Base-by-base conservation (phyloP, 2,329 filamentous ascomycete species). In the Claviceps africana region DNA sequence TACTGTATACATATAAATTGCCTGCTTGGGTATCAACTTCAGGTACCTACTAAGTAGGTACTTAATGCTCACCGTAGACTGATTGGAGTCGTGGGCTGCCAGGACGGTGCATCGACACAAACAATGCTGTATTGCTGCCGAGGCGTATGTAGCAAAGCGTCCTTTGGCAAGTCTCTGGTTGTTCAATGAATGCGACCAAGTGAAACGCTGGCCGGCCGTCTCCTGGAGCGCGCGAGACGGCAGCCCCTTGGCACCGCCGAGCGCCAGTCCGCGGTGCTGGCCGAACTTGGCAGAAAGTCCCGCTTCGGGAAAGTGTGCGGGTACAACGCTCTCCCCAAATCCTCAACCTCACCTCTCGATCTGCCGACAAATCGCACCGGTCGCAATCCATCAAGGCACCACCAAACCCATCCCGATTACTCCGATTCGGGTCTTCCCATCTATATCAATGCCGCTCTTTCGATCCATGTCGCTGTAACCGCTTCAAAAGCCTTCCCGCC, bases 291-390 rank as follows among this genome's bases (percentile, higher is more conserved):
- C 51, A 55, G 51, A 43, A 65, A 65, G 63, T 64, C 66, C 67
- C 67, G 65, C 65, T 69, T 68, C 59, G 63, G 67, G 64, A 66
- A 64, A 51, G 44, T 22, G 51, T 51, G 46, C 65, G 64, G 64
- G 62, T 64, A 61, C 64, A 61, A 61, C 63, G 61, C 61, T 62
- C 63, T 57, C 61, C 64, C 69, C 66, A 67, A 72, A 71, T 66
- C 67, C 69, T 73, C 67, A 75, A 79, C 76, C 70, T 79, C 76
- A 78, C 68, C 70, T 72, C 71, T 74, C 66, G 68, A 70, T 69
- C 68, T 68, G 68, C 75, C 70, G 70, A 68, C 67, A 72, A 76
- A 75, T 72, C 65, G 62, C 64, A 64, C 65, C 64, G 57, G 65
- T 67, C 68, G 63, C 67, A 68, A 73, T 67, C 68, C 75, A 80